Evolutionary conservation across 169 alveolate genomes (phyloP).

Genomic region (Neospora caninum): DNA sequence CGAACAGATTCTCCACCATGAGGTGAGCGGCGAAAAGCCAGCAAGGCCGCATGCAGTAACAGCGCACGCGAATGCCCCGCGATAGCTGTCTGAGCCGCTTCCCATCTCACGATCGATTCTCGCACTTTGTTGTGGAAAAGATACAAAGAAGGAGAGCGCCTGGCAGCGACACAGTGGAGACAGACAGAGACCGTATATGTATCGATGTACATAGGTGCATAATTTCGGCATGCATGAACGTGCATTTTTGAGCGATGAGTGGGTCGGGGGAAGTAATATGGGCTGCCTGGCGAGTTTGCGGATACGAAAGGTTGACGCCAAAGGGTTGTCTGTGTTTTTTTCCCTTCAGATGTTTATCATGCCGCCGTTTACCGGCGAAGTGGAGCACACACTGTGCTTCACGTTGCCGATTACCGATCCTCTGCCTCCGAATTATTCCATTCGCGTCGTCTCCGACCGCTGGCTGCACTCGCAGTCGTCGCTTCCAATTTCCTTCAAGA

Average conservation of each 20-base stretch:
- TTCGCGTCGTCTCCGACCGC: conserved; percentile 96
- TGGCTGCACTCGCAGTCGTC: conserved; percentile 90
- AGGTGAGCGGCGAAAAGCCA: conserved; percentile 68
- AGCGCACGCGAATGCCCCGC: not conserved
- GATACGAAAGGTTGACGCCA: too few relatives aligned
- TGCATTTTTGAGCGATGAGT: too few relatives aligned
- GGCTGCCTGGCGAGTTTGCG: too few relatives aligned
- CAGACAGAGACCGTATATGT: too few relatives aligned
- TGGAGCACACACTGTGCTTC: conserved; percentile 89
- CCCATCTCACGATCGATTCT: not conserved
- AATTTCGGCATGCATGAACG: not conserved
- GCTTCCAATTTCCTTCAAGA: conserved; percentile 88
- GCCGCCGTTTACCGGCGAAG: conserved; percentile 75
- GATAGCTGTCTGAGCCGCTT: not conserved
- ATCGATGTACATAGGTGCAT: too few relatives aligned
- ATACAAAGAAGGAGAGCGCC: too few relatives aligned
- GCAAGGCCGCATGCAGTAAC: not conserved
- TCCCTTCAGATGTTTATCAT: conserved; percentile 63
- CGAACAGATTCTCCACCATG: conserved; percentile 95
- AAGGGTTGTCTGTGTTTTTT: not conserved
- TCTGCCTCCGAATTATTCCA: conserved; percentile 94
- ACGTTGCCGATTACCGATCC: conserved; percentile 97
- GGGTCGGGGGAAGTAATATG: too few relatives aligned
- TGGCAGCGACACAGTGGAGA: too few relatives aligned
- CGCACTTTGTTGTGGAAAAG: too few relatives aligned